Conservation (phyloP, 78 protist genomes). For the Dictyostelium firmibasis region DNA sequence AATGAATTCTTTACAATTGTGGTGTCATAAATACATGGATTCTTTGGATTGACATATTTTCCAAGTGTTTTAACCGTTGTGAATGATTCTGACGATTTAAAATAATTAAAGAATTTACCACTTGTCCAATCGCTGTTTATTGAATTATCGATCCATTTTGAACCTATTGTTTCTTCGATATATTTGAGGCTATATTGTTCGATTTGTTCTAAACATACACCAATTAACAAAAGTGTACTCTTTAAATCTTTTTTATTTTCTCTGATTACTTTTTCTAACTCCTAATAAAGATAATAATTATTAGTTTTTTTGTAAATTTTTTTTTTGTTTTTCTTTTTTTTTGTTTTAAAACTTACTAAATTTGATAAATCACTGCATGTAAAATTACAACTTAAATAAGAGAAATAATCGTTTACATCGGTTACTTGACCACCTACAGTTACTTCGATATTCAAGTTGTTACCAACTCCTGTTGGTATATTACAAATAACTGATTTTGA, state of each 20-base stretch:
- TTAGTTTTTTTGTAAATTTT: no score
- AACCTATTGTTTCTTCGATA: background rate
- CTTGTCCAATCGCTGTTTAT: background rate
- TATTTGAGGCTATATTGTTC: background rate
- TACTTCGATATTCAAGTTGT: background rate
- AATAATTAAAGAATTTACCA: background rate
- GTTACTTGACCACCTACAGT: background rate
- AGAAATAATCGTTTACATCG: background rate
- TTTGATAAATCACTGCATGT: background rate
- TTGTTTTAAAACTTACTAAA: background rate
- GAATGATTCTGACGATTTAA: background rate
- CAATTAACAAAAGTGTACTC: background rate
- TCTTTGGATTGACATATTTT: background rate
- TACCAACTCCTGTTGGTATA: conserved; percentile 12
- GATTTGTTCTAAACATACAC: background rate
- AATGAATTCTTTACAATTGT: background rate
- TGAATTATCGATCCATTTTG: background rate
- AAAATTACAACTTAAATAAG: background rate
- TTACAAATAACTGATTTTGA: conserved; percentile 5
- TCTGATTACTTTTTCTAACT: background rate
- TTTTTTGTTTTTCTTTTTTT: no score
- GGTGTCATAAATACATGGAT: background rate
- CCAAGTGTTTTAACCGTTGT: background rate
- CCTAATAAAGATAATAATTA: background rate
- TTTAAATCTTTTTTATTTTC: background rate